Percentiles rank a stretch among this genome's conserved stretches.
Conservation (phyloP, 352 stramenopile genomes). For the Lagenidium giganteum region DNA sequence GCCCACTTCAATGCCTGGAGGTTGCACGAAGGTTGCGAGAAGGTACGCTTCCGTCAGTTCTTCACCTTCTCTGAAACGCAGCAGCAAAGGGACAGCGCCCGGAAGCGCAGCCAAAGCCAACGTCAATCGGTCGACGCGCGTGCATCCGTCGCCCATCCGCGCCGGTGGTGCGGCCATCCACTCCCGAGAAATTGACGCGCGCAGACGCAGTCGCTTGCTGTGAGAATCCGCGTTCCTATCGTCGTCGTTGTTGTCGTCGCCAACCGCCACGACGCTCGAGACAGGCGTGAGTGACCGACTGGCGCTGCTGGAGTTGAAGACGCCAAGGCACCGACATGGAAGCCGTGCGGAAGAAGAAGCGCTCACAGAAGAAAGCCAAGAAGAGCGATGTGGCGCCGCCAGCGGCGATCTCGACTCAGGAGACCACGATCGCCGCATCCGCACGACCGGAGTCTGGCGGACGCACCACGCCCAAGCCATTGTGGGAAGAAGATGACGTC, state of each 20-base stretch:
- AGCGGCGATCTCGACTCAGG: no score
- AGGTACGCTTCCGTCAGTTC: constrained; percentile 8
- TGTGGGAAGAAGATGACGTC: neutral
- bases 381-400: no score
- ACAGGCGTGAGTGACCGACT: no score
- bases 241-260: no score
- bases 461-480: neutral
- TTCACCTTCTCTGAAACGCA: constrained; percentile 12
- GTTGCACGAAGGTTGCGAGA: constrained; percentile 8
- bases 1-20: no score
- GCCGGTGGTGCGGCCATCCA: neutral
- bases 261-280: no score
- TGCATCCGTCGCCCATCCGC: neutral
- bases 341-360: constrained; percentile 17
- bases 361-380: constrained; percentile 19
- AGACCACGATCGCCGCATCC: no score
- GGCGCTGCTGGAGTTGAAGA: neutral
- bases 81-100: no score
- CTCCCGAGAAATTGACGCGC: neutral
- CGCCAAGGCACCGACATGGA: constrained; percentile 12
- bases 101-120: no score
- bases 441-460: no score
- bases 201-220: no score
- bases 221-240: no score
- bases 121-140: neutral